Evolutionary conservation across 1,139 yeast species (phyloP), one percentile per base, ranked within the genome.

Genomic region (Geotrichum klebahnii): DNA sequence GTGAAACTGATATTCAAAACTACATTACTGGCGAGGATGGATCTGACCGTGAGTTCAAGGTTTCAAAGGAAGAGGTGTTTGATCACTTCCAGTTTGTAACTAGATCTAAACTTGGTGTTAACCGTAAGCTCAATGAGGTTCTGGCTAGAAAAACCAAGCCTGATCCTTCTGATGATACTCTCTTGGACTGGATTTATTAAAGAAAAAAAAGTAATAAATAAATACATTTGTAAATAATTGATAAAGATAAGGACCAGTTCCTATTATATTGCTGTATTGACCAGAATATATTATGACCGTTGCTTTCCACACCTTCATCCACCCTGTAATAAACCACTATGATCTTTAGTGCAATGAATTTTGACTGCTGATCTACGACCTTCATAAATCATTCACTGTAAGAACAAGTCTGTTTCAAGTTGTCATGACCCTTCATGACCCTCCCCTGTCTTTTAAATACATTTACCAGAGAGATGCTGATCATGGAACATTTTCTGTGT

Each of bases 1-100:
- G 78, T 12, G 85, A 82, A 67, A 58, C 63, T 46, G 82, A 80
- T 53, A 74, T 80, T 53, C 75, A 77, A 59, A 70, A 71, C 50
- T 84, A 74, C 65, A 78, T 84, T 47, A 79, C 80, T 44, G 90
- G 90, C 23, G 75, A 74, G 55, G 86, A 80, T 60, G 81, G 79
- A 73, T 26, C 29, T 6, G 29, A 26, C 29, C 29, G 29, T 10
- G 29, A 81, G 34, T 80, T 77, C 66, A 79, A 84, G 65, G 84
- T 84, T 23, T 81, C 92, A 9, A 80, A 79, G 47, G 64, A 69
- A 44, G 95, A 86, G 61, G 82, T 83, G 6, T 55, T 80, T 53
- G 76, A 76, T 56, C 80, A 81, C 65, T 88, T 88, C 66, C 69
- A 73, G 45, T 68, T 67, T 49, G 65, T 68, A 53, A 72, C 78